A percentile compares a stretch with the other conserved stretches of the same genome.
phyloP scores from a whole-genome alignment of 1,284 basidiomycete species.

The Papiliotrema flavescens region DNA sequence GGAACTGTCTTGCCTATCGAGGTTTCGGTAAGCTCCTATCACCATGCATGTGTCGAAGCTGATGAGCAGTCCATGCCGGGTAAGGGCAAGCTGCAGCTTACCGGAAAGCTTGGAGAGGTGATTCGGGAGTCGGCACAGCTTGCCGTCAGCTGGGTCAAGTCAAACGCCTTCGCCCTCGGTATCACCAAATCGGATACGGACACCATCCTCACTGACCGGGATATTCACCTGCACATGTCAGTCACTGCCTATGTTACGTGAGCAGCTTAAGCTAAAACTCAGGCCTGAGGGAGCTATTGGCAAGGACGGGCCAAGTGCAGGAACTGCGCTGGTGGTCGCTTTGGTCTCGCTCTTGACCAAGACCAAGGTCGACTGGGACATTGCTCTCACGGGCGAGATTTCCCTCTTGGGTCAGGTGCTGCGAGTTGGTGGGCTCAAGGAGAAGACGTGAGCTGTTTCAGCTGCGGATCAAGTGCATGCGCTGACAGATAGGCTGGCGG shows the following conservation, averaged over 20 bases:
- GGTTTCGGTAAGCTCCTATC: constrained; percentile 63
- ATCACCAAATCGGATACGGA: constrained; percentile 69
- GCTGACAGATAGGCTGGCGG: constrained; percentile 58
- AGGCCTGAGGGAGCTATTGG: constrained; percentile 89
- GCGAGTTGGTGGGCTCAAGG: constrained; percentile 88
- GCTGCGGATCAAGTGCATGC: not conserved
- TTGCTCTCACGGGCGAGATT: constrained; percentile 95
- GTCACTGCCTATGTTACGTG: not conserved
- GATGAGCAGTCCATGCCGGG: constrained; percentile 76
- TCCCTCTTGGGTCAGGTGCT: constrained; percentile 87
- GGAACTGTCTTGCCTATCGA: constrained; percentile 98
- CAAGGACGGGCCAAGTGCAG: constrained; percentile 95
- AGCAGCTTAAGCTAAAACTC: constrained; percentile 1
- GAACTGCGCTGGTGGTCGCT: constrained; percentile 86
- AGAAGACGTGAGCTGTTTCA: constrained; percentile 63
- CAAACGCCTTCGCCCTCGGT: constrained; percentile 81
- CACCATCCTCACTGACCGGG: constrained; percentile 75
- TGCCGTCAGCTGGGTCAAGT: constrained; percentile 87
- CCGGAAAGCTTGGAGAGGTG: constrained; percentile 96
- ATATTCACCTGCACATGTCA: constrained; percentile 86
- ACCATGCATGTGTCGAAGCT: not conserved
- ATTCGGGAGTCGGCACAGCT: constrained; percentile 96
- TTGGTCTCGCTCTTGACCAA: constrained; percentile 88
- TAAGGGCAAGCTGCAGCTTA: constrained; percentile 82
- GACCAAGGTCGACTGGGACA: constrained; percentile 75